phyloP scores from a whole-genome alignment of 2,329 filamentous ascomycete species.

The Xylariaceae sp. region DNA sequence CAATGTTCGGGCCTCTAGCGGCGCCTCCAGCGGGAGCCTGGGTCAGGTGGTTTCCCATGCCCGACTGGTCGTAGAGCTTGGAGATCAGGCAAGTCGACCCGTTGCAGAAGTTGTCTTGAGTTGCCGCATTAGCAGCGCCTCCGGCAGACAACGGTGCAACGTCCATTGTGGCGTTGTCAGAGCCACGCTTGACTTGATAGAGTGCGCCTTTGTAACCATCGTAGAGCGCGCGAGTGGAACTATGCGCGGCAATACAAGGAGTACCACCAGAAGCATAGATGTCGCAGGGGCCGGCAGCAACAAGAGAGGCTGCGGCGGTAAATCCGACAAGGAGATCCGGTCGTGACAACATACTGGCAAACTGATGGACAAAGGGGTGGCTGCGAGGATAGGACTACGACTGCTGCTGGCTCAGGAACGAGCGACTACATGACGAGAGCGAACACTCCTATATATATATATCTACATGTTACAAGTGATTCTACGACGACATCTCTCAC shows the following conservation, averaged over 20 bases:
- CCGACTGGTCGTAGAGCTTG: slow-evolving; percentile 63
- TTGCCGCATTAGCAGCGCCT: slow-evolving; percentile 56
- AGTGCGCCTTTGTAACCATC: slow-evolving; percentile 47
- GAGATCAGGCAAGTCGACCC: slow-evolving; percentile 58
- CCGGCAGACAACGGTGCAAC: slow-evolving; percentile 52
- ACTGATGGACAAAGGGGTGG: too few species aligned
- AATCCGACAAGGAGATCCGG: neutral
- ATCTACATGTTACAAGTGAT: too few species aligned
- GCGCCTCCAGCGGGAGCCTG: slow-evolving; percentile 57
- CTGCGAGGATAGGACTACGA: too few species aligned
- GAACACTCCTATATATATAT: too few species aligned
- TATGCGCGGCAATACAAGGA: slow-evolving; percentile 59
- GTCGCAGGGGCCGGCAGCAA: slow-evolving; percentile 51
- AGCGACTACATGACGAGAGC: too few species aligned
- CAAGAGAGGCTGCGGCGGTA: slow-evolving; percentile 21
- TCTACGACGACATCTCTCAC: too few species aligned
- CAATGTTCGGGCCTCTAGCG: slow-evolving; percentile 45
- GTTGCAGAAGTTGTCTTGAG: slow-evolving; percentile 58
- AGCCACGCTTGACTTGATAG: slow-evolving; percentile 56
- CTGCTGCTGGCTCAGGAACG: too few species aligned
- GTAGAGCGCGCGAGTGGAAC: slow-evolving; percentile 62
- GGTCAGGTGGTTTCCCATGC: slow-evolving; percentile 56
- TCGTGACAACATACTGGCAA: slow-evolving; percentile 3
- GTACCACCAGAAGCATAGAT: slow-evolving; percentile 54
- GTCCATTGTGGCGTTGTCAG: slow-evolving; percentile 43